Percentiles rank a stretch among this genome's conserved stretches.
These are phyloP conservation scores for Fusarium anthophilum DNA, from an alignment of 2,329 filamentous ascomycete species.

Conservation along the genomic window DNA sequence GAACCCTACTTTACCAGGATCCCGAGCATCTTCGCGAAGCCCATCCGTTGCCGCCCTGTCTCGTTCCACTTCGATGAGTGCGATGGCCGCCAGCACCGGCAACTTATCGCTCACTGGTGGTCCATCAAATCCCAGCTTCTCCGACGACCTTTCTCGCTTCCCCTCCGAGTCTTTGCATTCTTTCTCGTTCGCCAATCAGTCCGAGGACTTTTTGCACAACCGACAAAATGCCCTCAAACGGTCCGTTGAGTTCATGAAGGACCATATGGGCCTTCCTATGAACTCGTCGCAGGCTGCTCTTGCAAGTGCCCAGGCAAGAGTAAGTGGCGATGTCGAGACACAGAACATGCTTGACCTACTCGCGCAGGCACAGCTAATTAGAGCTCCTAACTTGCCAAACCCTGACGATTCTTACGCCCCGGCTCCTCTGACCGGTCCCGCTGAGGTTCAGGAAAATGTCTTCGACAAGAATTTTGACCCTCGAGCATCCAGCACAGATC, in stretches of 20 bases:
- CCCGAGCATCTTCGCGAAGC: conserved; percentile 70
- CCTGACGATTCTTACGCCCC: conserved; percentile 52
- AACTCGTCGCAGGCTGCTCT: conserved; percentile 76
- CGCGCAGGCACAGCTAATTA: conserved; percentile 81
- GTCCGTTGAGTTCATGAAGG: conserved; percentile 96
- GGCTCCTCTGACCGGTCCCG: conserved; percentile 81
- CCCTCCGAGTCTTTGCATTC: conserved; percentile 96
- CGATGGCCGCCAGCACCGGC: conserved; percentile 67
- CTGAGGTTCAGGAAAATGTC: conserved; percentile 77
- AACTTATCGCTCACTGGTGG: conserved; percentile 67
- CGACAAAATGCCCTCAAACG: conserved; percentile 93
- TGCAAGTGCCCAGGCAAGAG: conserved; percentile 82
- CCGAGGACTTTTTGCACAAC: conserved; percentile 89
- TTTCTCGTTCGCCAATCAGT: conserved; percentile 96
- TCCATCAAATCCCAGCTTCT: conserved; percentile 77
- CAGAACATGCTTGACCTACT: conserved; percentile 92
- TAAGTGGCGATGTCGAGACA: conserved; percentile 83
- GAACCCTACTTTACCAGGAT: conserved; percentile 70
- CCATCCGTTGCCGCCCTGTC: conserved; percentile 66
- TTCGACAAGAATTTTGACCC: conserved; percentile 85
- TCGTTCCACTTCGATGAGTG: conserved; percentile 76
- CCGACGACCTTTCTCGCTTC: conserved; percentile 91
- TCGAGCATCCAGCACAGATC: conserved; percentile 61
- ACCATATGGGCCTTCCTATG: conserved; percentile 82
- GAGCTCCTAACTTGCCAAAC: conserved; percentile 68